Conservation (phyloP, 208 protist species). For the Leptomonas pyrrhocoris region DNA sequence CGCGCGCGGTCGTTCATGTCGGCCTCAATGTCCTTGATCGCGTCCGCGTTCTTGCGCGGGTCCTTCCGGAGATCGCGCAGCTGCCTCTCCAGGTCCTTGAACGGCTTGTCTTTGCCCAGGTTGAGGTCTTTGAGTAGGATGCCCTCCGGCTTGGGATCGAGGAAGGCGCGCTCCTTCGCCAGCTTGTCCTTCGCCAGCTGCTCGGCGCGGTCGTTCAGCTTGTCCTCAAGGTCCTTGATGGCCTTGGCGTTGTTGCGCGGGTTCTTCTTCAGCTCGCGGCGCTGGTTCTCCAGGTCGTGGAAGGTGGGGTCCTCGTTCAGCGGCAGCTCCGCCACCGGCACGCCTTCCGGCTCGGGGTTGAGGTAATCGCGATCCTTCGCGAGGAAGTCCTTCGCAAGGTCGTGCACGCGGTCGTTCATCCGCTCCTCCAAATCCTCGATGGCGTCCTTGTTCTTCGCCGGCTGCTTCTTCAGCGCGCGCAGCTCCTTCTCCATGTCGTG, state of each 20-base stretch:
- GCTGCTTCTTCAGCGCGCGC: conserved; percentile 65
- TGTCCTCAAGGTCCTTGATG: conserved; percentile 52
- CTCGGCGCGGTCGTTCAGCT: conserved; percentile 66
- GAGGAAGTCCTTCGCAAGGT: conserved; percentile 69
- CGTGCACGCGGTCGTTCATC: conserved; percentile 74
- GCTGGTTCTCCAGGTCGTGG: conserved; percentile 50
- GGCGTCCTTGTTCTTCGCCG: conserved; percentile 61
- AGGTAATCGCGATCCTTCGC: conserved; percentile 59
- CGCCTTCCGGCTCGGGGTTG: conserved; percentile 71
- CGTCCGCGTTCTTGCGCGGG: conserved; percentile 38
- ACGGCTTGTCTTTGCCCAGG: conserved; percentile 69
- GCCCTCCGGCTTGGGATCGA: conserved; percentile 74
- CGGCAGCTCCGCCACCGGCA: conserved; percentile 62
- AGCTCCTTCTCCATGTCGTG: conserved; percentile 67
- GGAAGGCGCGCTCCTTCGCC: conserved; percentile 70
- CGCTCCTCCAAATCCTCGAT: conserved; percentile 67
- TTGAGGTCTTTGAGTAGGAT: conserved; percentile 65
- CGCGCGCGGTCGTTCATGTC: conserved; percentile 49
- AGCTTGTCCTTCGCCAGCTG: conserved; percentile 67
- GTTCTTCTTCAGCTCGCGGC: conserved; percentile 61
- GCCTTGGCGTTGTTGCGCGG: conserved; percentile 25
- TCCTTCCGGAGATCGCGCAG: conserved; percentile 51
- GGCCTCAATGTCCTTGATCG: conserved; percentile 48
- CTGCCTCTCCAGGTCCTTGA: conserved; percentile 66
- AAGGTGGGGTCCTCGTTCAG: conserved; percentile 69